A percentile compares a stretch with the other conserved stretches of the same genome.
phyloP scores from a whole-genome alignment of 2,329 filamentous ascomycete genomes.

The Leptographium radiaticola region DNA sequence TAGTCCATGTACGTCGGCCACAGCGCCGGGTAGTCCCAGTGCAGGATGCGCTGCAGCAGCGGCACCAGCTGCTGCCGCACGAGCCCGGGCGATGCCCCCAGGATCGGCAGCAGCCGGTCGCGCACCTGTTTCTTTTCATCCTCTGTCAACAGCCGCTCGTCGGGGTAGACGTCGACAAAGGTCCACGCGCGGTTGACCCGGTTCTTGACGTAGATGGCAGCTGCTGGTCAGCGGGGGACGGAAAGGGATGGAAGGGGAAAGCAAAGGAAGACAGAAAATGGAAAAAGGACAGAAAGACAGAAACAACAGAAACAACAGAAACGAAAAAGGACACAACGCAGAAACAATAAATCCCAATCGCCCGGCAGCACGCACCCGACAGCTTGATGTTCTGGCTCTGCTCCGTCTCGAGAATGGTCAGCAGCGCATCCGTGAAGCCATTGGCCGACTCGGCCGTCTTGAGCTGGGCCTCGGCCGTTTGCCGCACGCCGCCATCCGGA shows the following conservation, averaged over 20 bases:
- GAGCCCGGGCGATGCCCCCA: conserved; percentile 66
- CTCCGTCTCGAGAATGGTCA: conserved; percentile 83
- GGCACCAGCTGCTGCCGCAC: conserved; percentile 90
- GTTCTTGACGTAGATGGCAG: conserved; percentile 96
- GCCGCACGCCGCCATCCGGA: conserved; percentile 34
- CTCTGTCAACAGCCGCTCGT: conserved; percentile 67
- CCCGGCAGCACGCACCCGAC: conserved; percentile 53
- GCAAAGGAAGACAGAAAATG: neutral
- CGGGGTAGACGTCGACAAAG: conserved; percentile 58
- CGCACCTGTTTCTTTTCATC: conserved; percentile 80
- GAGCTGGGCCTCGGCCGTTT: conserved; percentile 66
- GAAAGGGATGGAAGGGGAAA: neutral
- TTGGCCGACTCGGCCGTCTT: conserved; percentile 84
- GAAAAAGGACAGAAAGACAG: neutral
- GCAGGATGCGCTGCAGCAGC: conserved; percentile 87
- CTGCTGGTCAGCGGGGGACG: conserved; percentile 29
- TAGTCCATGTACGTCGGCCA: conserved; percentile 95
- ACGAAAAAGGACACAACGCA: conserved; percentile 13
- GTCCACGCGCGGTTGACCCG: conserved; percentile 89
- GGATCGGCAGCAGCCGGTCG: conserved; percentile 75
- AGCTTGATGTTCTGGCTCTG: conserved; percentile 74
- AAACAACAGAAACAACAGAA: conserved; percentile 3
- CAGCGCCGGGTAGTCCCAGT: conserved; percentile 85
- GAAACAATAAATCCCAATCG: conserved; percentile 7
- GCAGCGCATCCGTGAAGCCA: conserved; percentile 79